phyloP scores from a whole-genome alignment of 2,329 filamentous ascomycete species.

The Scleromitrula shiraiana region DNA sequence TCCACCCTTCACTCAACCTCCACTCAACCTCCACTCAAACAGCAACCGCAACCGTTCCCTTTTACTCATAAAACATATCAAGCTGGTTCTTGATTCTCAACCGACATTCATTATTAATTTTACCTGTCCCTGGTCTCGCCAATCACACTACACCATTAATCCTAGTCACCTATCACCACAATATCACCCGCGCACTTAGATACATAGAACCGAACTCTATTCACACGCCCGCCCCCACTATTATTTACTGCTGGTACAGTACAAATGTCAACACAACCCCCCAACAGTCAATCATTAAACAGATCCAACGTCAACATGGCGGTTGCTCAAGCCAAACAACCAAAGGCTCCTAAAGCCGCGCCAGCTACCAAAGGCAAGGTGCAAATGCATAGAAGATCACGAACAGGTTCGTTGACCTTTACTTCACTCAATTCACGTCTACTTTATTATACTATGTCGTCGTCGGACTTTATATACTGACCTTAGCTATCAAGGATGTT shows the following conservation, averaged over 20 bases:
- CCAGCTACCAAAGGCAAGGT: slow-evolving; percentile 58
- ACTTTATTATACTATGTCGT: slow-evolving; percentile 30
- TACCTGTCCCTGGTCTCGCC: slow-evolving; percentile 29
- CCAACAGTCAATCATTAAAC: slow-evolving; percentile 41
- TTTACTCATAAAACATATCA: slow-evolving; percentile 20
- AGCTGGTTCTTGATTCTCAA: slow-evolving; percentile 32
- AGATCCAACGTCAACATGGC: slow-evolving; percentile 43
- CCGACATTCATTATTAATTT: slow-evolving; percentile 33
- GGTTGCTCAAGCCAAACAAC: slow-evolving; percentile 51
- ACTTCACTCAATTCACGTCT: slow-evolving; percentile 36
- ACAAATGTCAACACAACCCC: slow-evolving; percentile 59
- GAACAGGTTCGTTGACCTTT: slow-evolving; percentile 66
- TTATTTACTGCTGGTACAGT: slow-evolving; percentile 23
- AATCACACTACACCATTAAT: slow-evolving; percentile 17
- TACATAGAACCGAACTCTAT: slow-evolving; percentile 7
- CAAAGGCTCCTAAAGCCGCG: slow-evolving; percentile 49
- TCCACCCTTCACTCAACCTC: background rate
- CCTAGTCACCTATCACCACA: slow-evolving; percentile 7
- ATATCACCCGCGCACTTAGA: slow-evolving; percentile 8
- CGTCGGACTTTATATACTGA: slow-evolving; percentile 40
- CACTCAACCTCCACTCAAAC: too few species aligned
- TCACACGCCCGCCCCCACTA: slow-evolving; percentile 22
- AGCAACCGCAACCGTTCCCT: background rate
- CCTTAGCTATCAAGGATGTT: slow-evolving; percentile 44
- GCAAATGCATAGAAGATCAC: slow-evolving; percentile 89